Percentiles rank a stretch among this genome's conserved stretches.
These are phyloP conservation scores for Cutaneotrichosporon sp. DNA, from an alignment of 1,284 basidiomycete genomes.

Conservation along the genomic window DNA sequence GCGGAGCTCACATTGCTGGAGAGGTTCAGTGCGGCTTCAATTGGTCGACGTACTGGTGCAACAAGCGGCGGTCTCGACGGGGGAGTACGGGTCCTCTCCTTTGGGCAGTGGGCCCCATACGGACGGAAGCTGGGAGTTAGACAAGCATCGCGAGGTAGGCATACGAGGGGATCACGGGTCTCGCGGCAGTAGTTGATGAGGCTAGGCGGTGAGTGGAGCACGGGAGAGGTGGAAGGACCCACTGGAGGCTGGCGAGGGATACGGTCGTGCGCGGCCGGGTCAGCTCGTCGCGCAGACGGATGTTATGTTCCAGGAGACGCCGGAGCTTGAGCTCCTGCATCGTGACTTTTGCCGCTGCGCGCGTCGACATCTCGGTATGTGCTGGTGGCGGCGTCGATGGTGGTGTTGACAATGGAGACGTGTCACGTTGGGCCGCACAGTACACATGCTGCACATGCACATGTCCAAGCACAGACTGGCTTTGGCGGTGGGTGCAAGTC, in stretches of 20 bases:
- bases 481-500: no score
- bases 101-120: conserved; percentile 89
- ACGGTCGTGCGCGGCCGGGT: conserved; percentile 81
- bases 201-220: conserved; percentile 52
- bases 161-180: conserved; percentile 78
- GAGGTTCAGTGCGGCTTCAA: background rate
- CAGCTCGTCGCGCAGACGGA: conserved; percentile 84
- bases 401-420: no score
- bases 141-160: conserved; percentile 27
- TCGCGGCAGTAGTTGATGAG: conserved; percentile 88
- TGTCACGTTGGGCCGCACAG: no score
- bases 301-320: conserved; percentile 87
- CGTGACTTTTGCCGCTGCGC: conserved; percentile 45
- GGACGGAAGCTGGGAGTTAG: conserved; percentile 64
- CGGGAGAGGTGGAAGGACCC: conserved; percentile 9
- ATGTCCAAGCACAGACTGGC: no score
- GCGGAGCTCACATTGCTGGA: background rate
- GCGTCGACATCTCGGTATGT: no score
- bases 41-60: conserved; percentile 29
- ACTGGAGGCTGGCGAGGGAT: conserved; percentile 69
- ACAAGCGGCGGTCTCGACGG: conserved; percentile 31
- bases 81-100: conserved; percentile 55
- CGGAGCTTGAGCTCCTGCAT: conserved; percentile 97
- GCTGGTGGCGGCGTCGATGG: no score
- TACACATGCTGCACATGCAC: no score